These are phyloP conservation scores for Selaginella moellendorffii DNA, from an alignment of 75 land plant genomes.

Conservation along the genomic window DNA sequence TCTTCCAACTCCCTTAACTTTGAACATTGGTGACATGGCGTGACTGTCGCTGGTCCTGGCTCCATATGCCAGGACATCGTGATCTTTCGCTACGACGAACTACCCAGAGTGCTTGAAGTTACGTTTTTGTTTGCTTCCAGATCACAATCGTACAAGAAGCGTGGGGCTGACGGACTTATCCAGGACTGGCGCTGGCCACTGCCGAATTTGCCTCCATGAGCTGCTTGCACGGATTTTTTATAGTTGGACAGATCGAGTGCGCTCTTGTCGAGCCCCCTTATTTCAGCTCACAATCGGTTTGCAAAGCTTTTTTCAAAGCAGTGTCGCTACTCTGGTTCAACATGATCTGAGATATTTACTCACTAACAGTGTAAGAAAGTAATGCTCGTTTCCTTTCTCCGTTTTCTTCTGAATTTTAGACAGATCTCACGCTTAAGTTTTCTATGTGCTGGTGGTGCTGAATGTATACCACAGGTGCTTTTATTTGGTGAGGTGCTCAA, in stretches of 20 bases:
- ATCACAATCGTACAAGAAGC: conserved; percentile 56
- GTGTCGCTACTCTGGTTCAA: no score
- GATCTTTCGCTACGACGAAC: conserved; percentile 64
- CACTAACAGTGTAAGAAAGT: no score
- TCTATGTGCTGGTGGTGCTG: no score
- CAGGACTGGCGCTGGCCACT: conserved; percentile 53
- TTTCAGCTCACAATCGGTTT: no score
- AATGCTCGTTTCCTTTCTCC: no score
- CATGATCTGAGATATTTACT: no score
- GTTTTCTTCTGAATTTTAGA: no score
- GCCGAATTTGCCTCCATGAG: conserved; percentile 57
- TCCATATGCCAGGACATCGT: conserved; percentile 64
- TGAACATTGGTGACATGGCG: conserved; percentile 64
- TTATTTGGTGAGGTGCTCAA: no score
- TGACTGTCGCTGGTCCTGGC: conserved; percentile 57
- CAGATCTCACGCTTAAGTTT: no score
- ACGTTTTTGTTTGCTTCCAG: conserved; percentile 66
- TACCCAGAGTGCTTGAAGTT: conserved; percentile 36
- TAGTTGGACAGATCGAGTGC: conserved; percentile 31
- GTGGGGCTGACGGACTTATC: conserved; percentile 80
- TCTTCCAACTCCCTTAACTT: conserved; percentile 89
- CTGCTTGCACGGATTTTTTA: conserved; percentile 45
- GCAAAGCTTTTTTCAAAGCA: no score
- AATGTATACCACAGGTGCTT: no score
- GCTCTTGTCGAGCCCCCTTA: no score